These are phyloP conservation scores for Sarocladium kiliense DNA, from an alignment of 2,329 filamentous ascomycete species.

Conservation along the genomic window DNA sequence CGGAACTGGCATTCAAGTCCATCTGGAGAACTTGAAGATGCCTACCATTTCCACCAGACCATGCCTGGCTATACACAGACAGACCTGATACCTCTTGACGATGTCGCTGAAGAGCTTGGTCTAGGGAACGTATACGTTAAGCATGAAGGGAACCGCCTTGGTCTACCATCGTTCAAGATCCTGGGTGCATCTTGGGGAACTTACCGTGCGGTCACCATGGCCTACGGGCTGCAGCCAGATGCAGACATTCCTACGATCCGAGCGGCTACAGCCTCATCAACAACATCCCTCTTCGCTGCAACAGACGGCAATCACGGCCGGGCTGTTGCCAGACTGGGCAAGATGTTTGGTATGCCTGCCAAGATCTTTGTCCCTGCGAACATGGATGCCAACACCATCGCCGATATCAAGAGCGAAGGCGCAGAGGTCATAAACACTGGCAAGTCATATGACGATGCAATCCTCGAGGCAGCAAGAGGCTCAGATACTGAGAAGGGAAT, in stretches of 20 bases:
- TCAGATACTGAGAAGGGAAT: constrained; percentile 35
- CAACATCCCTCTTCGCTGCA: constrained; percentile 50
- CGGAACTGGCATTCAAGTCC: constrained; percentile 3
- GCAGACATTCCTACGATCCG: constrained; percentile 38
- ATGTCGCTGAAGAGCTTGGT: constrained; percentile 50
- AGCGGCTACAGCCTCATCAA: background rate
- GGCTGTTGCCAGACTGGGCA: constrained; percentile 65
- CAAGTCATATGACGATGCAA: constrained; percentile 57
- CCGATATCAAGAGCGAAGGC: constrained; percentile 56
- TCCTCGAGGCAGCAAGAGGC: background rate
- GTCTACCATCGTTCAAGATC: constrained; percentile 72
- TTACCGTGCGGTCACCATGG: constrained; percentile 48
- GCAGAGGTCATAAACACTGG: constrained; percentile 52
- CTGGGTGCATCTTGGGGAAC: constrained; percentile 72
- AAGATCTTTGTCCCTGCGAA: constrained; percentile 58
- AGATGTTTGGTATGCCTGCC: constrained; percentile 47
- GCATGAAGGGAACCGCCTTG: constrained; percentile 61
- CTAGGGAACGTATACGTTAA: constrained; percentile 57
- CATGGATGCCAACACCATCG: constrained; percentile 49
- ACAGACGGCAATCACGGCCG: constrained; percentile 76
- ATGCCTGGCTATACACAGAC: constrained; percentile 55
- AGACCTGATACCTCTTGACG: constrained; percentile 42
- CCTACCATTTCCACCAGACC: constrained; percentile 45
- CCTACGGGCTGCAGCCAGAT: constrained; percentile 36
- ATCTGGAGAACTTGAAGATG: constrained; percentile 14